These are phyloP conservation scores for Suillus spraguei DNA, from an alignment of 768 basidiomycete species.

Conservation along the genomic window DNA sequence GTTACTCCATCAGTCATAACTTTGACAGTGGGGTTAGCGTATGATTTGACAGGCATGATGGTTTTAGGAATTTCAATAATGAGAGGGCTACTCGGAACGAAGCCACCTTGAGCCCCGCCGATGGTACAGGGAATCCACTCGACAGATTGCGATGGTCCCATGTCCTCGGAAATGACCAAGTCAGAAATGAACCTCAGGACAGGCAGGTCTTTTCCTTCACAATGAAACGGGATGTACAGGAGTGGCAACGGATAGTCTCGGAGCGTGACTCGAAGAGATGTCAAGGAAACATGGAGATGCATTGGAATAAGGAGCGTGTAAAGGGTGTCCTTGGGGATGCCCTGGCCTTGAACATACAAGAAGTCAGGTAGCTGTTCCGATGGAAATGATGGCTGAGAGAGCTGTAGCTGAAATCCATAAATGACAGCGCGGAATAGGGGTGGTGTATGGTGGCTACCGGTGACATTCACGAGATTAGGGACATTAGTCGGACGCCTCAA, in stretches of 20 bases:
- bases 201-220: constrained; percentile 34
- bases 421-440: constrained; percentile 75
- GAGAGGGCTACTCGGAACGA: constrained; percentile 54
- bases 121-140: constrained; percentile 74
- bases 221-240: constrained; percentile 63
- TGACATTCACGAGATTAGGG: constrained; percentile 47
- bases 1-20: constrained; percentile 68
- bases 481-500: constrained; percentile 34
- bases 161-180: constrained; percentile 86
- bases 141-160: constrained; percentile 66
- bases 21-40: constrained; percentile 72
- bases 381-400: constrained; percentile 64
- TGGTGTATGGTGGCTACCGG: constrained; percentile 40
- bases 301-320: constrained; percentile 85
- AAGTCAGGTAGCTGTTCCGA: constrained; percentile 58
- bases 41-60: constrained; percentile 94
- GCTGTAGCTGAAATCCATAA: constrained; percentile 54
- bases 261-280: constrained; percentile 60
- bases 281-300: constrained; percentile 70
- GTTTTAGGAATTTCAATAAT: constrained; percentile 79
- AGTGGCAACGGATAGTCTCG: constrained; percentile 92
- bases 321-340: constrained; percentile 66
- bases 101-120: constrained; percentile 54
- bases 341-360: constrained; percentile 64
- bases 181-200: constrained; percentile 73